phyloP scores from a whole-genome alignment of 179 eudicot species.

The Nepenthes alata region DNA sequence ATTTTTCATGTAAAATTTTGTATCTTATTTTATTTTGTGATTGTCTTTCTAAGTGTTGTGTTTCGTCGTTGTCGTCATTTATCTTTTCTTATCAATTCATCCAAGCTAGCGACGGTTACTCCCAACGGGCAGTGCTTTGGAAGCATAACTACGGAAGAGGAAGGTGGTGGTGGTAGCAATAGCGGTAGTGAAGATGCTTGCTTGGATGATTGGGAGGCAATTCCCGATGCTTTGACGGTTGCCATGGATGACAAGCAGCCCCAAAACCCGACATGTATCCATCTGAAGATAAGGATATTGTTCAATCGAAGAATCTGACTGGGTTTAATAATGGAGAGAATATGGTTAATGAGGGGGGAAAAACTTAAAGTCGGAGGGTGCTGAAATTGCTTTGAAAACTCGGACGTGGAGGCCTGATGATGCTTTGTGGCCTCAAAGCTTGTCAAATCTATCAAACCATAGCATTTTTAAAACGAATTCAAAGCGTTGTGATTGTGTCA shows the following conservation, averaged over 20 bases:
- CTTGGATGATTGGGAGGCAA: conserved; percentile 92
- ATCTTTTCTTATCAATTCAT: too few relatives aligned
- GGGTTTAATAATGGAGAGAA: conserved; percentile 7
- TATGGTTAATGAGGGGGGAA: conserved; percentile 11
- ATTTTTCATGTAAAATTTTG: too few relatives aligned
- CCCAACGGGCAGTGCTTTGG: conserved; percentile 31
- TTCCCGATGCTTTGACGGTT: conserved; percentile 71
- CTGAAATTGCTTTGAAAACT: conserved; percentile 10
- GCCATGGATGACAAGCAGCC: conserved; percentile 33
- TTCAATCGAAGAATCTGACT: conserved; percentile 10
- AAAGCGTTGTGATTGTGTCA: conserved; percentile 22
- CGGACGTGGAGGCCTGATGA: conserved; percentile 86
- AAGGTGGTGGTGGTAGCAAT: conserved; percentile 22
- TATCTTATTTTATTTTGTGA: too few relatives aligned
- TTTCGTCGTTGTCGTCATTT: too few relatives aligned
- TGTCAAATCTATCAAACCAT: conserved; percentile 71
- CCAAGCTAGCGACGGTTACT: too few relatives aligned
- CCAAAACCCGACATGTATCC: conserved; percentile 9
- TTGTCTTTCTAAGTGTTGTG: too few relatives aligned
- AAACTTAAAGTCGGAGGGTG: conserved; percentile 22
- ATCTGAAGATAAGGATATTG: conserved; percentile 6
- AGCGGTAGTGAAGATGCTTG: conserved; percentile 34
- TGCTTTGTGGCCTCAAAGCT: conserved; percentile 68
- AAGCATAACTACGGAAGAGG: conserved; percentile 56
- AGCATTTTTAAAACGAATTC: conserved; percentile 51